phyloP scores from a whole-genome alignment of 805 yeast species.

The Kuraishia piskuri region DNA sequence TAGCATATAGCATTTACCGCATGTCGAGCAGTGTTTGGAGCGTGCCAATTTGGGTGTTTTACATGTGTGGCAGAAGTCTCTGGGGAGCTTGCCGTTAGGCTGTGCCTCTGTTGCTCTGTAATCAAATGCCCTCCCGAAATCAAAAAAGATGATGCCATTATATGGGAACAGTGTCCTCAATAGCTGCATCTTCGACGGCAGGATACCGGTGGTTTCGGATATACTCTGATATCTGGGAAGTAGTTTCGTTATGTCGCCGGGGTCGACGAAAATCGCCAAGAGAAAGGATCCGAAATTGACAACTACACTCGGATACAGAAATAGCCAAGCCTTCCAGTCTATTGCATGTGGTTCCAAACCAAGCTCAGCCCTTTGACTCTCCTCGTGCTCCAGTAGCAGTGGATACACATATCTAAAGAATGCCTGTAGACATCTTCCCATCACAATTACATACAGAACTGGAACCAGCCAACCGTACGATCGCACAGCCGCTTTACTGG shows the following conservation, averaged over 20 bases:
- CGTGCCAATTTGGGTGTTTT: conserved; percentile 64
- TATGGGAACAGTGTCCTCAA: conserved; percentile 16
- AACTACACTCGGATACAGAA: conserved; percentile 24
- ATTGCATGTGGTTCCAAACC: conserved; percentile 5
- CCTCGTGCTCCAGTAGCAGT: conserved; percentile 1
- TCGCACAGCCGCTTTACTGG: conserved; percentile 7
- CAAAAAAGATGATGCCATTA: conserved; percentile 35
- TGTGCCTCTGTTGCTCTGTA: neutral
- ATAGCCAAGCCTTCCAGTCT: conserved; percentile 8
- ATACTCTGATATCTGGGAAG: conserved; percentile 1
- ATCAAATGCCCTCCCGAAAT: conserved; percentile 8
- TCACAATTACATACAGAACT: conserved; percentile 25
- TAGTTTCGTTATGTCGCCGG: conserved; percentile 28
- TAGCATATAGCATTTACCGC: conserved; percentile 53
- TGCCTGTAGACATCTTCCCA: conserved; percentile 18
- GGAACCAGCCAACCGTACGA: conserved; percentile 38
- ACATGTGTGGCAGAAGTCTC: conserved; percentile 46
- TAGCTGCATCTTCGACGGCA: too few species aligned
- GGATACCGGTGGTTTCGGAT: neutral
- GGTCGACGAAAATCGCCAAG: conserved; percentile 30
- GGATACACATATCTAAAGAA: conserved; percentile 17
- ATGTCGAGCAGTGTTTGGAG: conserved; percentile 65
- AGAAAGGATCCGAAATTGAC: conserved; percentile 26
- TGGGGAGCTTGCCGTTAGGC: conserved; percentile 17
- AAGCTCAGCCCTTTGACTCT: conserved; percentile 3